phyloP scores from a whole-genome alignment of 2,329 filamentous ascomycete species.

The Stagonosporopsis rhizophila region DNA sequence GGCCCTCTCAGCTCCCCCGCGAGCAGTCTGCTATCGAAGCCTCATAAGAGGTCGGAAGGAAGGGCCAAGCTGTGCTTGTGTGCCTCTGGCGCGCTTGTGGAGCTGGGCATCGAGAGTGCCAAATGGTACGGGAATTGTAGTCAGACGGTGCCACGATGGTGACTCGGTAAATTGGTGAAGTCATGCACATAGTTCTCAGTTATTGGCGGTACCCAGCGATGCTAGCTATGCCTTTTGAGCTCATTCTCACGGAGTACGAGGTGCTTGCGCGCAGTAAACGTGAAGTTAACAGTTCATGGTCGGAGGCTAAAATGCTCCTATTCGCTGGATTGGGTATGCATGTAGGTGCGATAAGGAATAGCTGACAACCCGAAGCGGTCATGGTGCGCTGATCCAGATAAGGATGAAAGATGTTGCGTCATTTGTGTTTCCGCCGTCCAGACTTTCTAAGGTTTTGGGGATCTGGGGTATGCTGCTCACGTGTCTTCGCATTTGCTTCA shows the following conservation, averaged over 20 bases:
- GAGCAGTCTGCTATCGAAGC: slow-evolving; percentile 9
- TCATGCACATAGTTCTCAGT: neutral
- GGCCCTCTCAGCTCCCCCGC: neutral
- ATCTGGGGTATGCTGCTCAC: slow-evolving; percentile 35
- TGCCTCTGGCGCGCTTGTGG: slow-evolving; percentile 6
- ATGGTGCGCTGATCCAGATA: slow-evolving; percentile 46
- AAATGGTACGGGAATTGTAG: neutral
- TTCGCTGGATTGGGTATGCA: slow-evolving; percentile 26
- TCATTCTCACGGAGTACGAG: neutral
- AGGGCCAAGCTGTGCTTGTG: slow-evolving; percentile 33
- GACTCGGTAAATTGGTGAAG: neutral
- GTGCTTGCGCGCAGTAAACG: neutral
- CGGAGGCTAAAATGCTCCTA: slow-evolving; percentile 11
- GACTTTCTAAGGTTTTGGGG: slow-evolving; percentile 17
- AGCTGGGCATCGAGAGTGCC: neutral
- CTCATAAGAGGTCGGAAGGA: slow-evolving; percentile 29
- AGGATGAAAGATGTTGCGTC: slow-evolving; percentile 31
- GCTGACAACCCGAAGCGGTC: slow-evolving; percentile 28
- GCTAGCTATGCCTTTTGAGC: neutral
- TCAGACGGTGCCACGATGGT: neutral
- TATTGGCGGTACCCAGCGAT: neutral
- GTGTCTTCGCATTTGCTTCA: slow-evolving; percentile 18
- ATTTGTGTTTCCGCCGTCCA: slow-evolving; percentile 22
- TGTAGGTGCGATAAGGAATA: slow-evolving; percentile 29
- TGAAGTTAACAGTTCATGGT: neutral